These are phyloP conservation scores for Xylaria digitata DNA, from an alignment of 2,329 filamentous ascomycete genomes.

Conservation along the genomic window DNA sequence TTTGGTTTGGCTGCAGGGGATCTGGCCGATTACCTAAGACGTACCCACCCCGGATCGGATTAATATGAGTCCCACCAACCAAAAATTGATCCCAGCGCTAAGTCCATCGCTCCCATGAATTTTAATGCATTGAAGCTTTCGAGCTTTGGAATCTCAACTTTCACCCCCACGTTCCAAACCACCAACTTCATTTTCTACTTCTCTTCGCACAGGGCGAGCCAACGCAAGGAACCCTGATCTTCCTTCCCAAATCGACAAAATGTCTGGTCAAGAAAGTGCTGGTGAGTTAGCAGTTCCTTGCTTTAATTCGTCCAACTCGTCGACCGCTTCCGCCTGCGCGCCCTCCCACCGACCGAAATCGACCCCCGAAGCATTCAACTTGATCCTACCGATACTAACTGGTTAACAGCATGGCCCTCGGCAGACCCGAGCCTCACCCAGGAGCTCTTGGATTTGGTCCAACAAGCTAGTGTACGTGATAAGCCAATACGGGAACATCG, in stretches of 20 bases:
- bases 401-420: constrained; percentile 70
- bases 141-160: constrained; percentile 17
- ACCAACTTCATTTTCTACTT: constrained; percentile 23
- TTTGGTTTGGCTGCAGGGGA: constrained; percentile 39
- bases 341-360: background rate
- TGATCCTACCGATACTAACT: constrained; percentile 1
- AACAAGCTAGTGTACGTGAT: constrained; percentile 68
- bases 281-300: constrained; percentile 37
- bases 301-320: background rate
- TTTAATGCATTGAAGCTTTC: constrained; percentile 25
- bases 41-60: constrained; percentile 32
- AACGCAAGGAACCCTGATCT: constrained; percentile 70
- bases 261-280: constrained; percentile 47
- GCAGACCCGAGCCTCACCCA: constrained; percentile 80
- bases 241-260: constrained; percentile 31
- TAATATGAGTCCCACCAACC: constrained; percentile 38
- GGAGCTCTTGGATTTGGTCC: constrained; percentile 84
- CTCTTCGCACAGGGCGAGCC: constrained; percentile 63
- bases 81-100: constrained; percentile 22
- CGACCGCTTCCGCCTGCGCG: background rate
- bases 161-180: background rate
- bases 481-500: background rate
- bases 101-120: constrained; percentile 11
- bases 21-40: constrained; percentile 41
- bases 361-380: background rate